A percentile compares a stretch with the other conserved stretches of the same genome.
Evolutionary conservation across 495 filamentous ascomycete species (phyloP).

Genomic region (Collariella sp.): DNA sequence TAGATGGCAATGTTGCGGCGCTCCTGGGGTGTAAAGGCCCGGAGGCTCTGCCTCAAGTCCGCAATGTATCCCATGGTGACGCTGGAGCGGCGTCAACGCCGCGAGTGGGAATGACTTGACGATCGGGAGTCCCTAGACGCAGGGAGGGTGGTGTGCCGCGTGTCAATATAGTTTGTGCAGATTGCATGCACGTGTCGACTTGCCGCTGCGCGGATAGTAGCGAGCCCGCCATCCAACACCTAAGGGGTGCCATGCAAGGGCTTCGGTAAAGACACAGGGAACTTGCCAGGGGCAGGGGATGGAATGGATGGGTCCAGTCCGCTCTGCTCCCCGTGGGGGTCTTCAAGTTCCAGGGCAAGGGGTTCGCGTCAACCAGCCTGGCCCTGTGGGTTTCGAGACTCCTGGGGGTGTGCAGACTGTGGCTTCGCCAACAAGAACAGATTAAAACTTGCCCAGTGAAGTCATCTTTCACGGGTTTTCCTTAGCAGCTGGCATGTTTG

Average conservation of each 20-base stretch:
- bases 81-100: background rate
- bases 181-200: background rate
- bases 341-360: too few relatives aligned
- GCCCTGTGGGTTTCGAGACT: too few relatives aligned
- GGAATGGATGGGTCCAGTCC: background rate
- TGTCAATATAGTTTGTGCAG: slow-evolving; percentile 1
- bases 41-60: slow-evolving; percentile 8
- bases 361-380: too few relatives aligned
- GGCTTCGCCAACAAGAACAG: too few relatives aligned
- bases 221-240: background rate
- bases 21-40: slow-evolving; percentile 26
- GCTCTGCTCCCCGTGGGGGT: slow-evolving; percentile 2
- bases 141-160: background rate
- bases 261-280: slow-evolving; percentile 1
- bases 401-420: too few relatives aligned
- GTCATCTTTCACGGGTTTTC: too few relatives aligned
- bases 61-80: slow-evolving; percentile 12
- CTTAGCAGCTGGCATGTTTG: too few relatives aligned
- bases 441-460: too few relatives aligned
- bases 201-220: background rate
- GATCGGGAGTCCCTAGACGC: background rate
- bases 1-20: slow-evolving; percentile 37
- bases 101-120: background rate
- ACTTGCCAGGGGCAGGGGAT: background rate
- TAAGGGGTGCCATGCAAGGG: background rate